Conservation (phyloP, 495 filamentous ascomycete species). For the Astrothelium macrocarpum region DNA sequence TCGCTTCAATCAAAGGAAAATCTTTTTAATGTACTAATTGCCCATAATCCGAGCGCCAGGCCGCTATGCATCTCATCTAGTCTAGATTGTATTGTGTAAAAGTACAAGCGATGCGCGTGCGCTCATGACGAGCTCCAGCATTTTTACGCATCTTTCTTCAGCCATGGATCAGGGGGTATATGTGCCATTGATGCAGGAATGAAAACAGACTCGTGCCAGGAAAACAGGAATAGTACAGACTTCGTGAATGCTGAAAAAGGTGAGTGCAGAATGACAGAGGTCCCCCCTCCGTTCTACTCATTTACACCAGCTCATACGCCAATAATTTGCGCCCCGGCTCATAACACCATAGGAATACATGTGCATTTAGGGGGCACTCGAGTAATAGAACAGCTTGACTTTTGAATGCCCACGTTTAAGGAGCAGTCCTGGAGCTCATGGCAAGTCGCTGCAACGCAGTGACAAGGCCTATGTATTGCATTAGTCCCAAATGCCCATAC, state of each 20-base stretch:
- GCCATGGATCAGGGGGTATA: not conserved
- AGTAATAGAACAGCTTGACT: not conserved
- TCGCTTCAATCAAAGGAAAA: not conserved
- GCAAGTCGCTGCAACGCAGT: conserved; percentile 1
- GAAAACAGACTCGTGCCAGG: not conserved
- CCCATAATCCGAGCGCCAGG: not conserved
- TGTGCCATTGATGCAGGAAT: not conserved
- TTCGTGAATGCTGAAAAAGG: not conserved
- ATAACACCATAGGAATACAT: not conserved
- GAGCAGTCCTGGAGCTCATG: too few relatives aligned
- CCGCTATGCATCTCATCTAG: not conserved
- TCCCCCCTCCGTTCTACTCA: not conserved
- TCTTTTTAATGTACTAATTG: not conserved
- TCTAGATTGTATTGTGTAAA: not conserved
- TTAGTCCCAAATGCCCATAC: too few relatives aligned
- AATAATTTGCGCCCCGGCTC: not conserved
- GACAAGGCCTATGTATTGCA: not conserved
- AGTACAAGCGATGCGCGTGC: not conserved
- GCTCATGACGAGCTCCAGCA: not conserved
- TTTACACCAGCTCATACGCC: not conserved
- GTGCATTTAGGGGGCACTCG: not conserved
- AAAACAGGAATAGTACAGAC: not conserved
- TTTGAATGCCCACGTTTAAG: too few relatives aligned
- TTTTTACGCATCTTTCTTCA: not conserved
- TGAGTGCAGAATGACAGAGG: not conserved